Evolutionary conservation across 1,284 basidiomycete species (phyloP).

Genomic region (Coriolopsis trogii): DNA sequence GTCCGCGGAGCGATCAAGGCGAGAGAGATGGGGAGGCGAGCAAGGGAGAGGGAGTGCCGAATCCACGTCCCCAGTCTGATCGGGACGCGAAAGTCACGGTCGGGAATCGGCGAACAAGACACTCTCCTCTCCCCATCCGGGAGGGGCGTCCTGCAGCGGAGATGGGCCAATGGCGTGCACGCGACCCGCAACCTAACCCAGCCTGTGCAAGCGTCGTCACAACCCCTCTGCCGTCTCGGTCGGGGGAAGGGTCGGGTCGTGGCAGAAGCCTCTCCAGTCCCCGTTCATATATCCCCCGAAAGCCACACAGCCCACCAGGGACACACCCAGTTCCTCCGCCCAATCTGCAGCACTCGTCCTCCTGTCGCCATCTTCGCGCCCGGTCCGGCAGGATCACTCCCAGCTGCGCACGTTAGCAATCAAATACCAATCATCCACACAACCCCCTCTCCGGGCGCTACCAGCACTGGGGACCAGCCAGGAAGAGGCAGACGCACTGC

Average conservation of each 20-base stretch:
- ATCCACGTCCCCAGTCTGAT: background rate
- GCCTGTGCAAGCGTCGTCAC: no score
- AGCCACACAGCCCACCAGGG: background rate
- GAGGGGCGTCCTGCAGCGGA: background rate
- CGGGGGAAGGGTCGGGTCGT: no score
- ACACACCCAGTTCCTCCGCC: background rate
- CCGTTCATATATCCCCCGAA: background rate
- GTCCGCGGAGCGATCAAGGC: conserved; percentile 22
- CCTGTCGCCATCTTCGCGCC: conserved; percentile 6
- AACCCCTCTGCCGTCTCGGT: no score
- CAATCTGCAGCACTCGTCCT: background rate
- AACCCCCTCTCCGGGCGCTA: no score
- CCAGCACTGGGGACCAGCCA: no score
- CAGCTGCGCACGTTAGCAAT: background rate
- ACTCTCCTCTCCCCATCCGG: background rate
- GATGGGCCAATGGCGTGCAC: background rate
- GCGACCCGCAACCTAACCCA: no score
- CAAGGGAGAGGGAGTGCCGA: background rate
- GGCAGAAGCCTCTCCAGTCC: no score
- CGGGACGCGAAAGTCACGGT: background rate
- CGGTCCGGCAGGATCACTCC: conserved; percentile 13
- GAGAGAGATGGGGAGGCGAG: background rate
- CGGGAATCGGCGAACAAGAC: conserved; percentile 10
- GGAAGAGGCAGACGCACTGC: no score
- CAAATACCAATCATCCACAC: background rate